Percentiles rank a stretch among this genome's conserved stretches.
Evolutionary conservation across 257 asterid species (phyloP).

Genomic region (Plantago major): DNA sequence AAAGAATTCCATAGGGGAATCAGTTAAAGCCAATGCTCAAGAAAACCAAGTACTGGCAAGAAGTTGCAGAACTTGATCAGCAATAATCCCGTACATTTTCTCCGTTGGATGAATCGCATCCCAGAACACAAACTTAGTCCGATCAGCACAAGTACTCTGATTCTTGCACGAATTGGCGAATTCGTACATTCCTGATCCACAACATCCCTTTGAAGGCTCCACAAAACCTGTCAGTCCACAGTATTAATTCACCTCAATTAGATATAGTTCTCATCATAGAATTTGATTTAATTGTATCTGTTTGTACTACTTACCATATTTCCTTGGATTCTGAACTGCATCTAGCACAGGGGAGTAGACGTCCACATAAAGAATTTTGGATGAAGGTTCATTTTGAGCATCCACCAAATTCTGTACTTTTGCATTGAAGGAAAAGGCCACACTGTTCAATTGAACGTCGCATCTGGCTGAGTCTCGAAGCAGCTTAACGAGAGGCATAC

Average conservation of each 20-base stretch:
- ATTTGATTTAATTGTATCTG: not conserved
- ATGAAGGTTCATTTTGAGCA: slow-evolving; percentile 16
- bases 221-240: slow-evolving; percentile 34
- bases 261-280: not conserved
- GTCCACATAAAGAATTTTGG: slow-evolving; percentile 30
- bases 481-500: slow-evolving; percentile 37
- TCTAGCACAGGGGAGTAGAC: slow-evolving; percentile 25
- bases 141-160: slow-evolving; percentile 34
- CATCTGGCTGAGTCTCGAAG: slow-evolving; percentile 29
- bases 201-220: slow-evolving; percentile 44
- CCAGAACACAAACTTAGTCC: slow-evolving; percentile 45
- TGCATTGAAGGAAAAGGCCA: slow-evolving; percentile 36
- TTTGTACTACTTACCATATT: slow-evolving; percentile 31
- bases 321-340: slow-evolving; percentile 32
- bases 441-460: slow-evolving; percentile 32
- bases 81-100: slow-evolving; percentile 37
- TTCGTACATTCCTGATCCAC: slow-evolving; percentile 46
- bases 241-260: not conserved
- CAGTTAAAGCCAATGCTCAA: not conserved
- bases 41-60: not conserved
- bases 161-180: slow-evolving; percentile 38
- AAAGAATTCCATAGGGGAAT: not conserved
- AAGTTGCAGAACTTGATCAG: slow-evolving; percentile 26
- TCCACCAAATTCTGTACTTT: slow-evolving; percentile 27
- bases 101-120: slow-evolving; percentile 54